Evolutionary conservation across 169 alveolate species (phyloP).

Genomic region (Cryptosporidium meleagridis): DNA sequence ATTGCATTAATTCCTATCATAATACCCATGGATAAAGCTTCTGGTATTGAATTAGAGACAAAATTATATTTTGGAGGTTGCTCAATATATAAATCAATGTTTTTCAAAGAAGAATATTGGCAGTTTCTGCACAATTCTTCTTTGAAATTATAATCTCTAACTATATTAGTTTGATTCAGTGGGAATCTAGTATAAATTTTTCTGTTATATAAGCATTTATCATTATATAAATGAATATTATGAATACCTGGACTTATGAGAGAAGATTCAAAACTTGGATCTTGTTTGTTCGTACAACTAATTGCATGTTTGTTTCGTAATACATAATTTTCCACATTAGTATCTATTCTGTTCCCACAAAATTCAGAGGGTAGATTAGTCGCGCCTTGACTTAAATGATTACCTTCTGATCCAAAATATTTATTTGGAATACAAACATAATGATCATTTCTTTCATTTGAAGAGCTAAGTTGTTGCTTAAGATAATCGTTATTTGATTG

Average conservation of each 20-base stretch:
- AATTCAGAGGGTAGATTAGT: not conserved
- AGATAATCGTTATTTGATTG: not conserved
- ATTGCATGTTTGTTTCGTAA: not conserved
- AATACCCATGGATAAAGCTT: conserved; percentile 44
- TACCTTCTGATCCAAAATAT: not conserved
- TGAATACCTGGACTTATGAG: not conserved
- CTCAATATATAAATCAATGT: not conserved
- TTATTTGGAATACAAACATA: not conserved
- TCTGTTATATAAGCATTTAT: not conserved
- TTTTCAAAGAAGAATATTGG: not conserved
- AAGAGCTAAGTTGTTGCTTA: not conserved
- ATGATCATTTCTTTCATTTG: not conserved
- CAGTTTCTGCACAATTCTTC: not conserved
- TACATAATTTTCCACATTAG: not conserved
- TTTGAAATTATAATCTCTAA: not conserved
- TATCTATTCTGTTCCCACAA: not conserved
- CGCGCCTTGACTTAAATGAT: not conserved
- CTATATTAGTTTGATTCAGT: not conserved
- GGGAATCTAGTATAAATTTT: not conserved
- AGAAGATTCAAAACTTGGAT: not conserved
- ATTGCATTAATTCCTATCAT: conserved; percentile 56
- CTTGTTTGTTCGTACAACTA: not conserved
- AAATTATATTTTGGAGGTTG: conserved; percentile 32
- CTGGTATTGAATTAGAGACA: conserved; percentile 2
- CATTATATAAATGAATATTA: not conserved